Conservation (phyloP, 768 basidiomycete species). For the Phanerochaete sordida region DNA sequence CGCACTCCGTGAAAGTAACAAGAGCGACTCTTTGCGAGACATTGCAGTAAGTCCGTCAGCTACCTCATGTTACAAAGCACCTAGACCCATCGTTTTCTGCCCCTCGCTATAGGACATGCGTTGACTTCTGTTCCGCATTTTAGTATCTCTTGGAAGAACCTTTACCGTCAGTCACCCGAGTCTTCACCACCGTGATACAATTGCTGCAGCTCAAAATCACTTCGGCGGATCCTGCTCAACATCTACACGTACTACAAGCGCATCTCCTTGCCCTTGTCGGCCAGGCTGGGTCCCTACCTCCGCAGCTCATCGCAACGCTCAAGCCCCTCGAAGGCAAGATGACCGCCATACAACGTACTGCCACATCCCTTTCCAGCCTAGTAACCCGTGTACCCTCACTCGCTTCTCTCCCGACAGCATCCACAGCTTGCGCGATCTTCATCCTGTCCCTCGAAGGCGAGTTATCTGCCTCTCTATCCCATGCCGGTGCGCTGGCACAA, state of each 20-base stretch:
- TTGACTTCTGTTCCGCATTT: slow-evolving; percentile 18
- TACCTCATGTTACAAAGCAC: not conserved
- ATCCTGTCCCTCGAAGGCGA: slow-evolving; percentile 73
- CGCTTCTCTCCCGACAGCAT: slow-evolving; percentile 36
- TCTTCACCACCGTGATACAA: slow-evolving; percentile 48
- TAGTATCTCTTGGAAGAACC: slow-evolving; percentile 52
- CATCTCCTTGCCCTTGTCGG: slow-evolving; percentile 35
- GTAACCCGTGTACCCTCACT: slow-evolving; percentile 26
- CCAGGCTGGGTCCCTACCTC: slow-evolving; percentile 14
- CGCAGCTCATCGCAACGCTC: slow-evolving; percentile 16
- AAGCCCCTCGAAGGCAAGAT: slow-evolving; percentile 17
- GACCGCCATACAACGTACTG: slow-evolving; percentile 16
- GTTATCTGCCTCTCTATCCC: slow-evolving; percentile 45
- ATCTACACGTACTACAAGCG: slow-evolving; percentile 54
- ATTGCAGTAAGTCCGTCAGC: slow-evolving; percentile 47
- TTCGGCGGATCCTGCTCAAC: slow-evolving; percentile 53
- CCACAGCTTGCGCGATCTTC: slow-evolving; percentile 65
- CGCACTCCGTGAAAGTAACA: slow-evolving; percentile 67
- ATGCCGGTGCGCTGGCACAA: slow-evolving; percentile 54
- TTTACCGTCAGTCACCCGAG: slow-evolving; percentile 46
- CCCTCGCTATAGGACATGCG: slow-evolving; percentile 13
- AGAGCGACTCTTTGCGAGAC: slow-evolving; percentile 63
- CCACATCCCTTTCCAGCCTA: slow-evolving; percentile 18
- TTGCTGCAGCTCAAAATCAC: slow-evolving; percentile 52
- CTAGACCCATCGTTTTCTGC: slow-evolving; percentile 8